phyloP scores from a whole-genome alignment of 352 stramenopile species.

The Globisporangium solare region DNA sequence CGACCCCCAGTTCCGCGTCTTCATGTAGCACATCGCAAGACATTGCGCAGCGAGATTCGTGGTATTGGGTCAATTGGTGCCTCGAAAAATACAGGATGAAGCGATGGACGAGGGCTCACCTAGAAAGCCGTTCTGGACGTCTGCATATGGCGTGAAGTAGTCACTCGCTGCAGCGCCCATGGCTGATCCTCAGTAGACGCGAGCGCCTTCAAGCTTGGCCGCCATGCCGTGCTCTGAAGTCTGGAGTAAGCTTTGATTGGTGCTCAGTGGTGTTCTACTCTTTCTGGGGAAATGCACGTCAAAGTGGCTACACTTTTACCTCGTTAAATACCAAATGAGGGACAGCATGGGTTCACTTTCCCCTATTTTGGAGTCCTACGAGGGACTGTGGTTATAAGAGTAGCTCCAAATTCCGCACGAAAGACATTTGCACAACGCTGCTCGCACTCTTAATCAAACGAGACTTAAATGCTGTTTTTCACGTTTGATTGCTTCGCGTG shows the following conservation, averaged over 20 bases:
- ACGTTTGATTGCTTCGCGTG: too few relatives aligned
- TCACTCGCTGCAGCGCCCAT: slow-evolving; percentile 55
- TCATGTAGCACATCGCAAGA: too few relatives aligned
- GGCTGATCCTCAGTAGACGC: too few relatives aligned
- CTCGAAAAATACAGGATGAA: too few relatives aligned
- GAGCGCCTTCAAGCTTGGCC: too few relatives aligned
- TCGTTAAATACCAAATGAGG: background rate
- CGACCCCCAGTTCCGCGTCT: slow-evolving; percentile 46
- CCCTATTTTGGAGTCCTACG: background rate
- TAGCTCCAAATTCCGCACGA: too few relatives aligned
- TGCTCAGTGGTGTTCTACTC: background rate
- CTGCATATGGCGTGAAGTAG: slow-evolving; percentile 48
- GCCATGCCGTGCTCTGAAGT: background rate
- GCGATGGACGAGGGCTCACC: slow-evolving; percentile 13
- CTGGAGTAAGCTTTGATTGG: background rate
- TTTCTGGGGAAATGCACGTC: background rate
- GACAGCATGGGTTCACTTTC: slow-evolving; percentile 7
- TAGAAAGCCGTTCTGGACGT: slow-evolving; percentile 52
- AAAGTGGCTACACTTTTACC: slow-evolving; percentile 5
- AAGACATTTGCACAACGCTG: too few relatives aligned
- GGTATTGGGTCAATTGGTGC: too few relatives aligned
- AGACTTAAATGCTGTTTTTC: too few relatives aligned
- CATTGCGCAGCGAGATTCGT: too few relatives aligned
- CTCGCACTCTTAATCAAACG: too few relatives aligned
- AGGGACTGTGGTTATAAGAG: background rate